These are phyloP conservation scores for Nitzschia sp. DNA, from an alignment of 108 stramenopile species.

Conservation along the genomic window DNA sequence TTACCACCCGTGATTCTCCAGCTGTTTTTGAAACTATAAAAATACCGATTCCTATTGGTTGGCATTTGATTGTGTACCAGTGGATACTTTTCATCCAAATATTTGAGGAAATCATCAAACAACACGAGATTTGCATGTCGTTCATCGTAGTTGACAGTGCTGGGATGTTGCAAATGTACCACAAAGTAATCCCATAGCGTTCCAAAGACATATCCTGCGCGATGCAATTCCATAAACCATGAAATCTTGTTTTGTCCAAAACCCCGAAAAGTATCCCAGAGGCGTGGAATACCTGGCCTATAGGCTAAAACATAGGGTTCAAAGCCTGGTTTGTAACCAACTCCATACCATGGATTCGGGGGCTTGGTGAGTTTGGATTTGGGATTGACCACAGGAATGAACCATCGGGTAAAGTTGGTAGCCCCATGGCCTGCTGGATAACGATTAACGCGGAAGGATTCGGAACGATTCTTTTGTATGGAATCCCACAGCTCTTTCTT, in stretches of 20 bases:
- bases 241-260: conserved; percentile 32
- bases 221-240: conserved; percentile 29
- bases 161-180: conserved; percentile 31
- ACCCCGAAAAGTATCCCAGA: conserved; percentile 23
- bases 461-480: background rate
- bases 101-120: background rate
- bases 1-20: too few species aligned
- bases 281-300: conserved; percentile 24
- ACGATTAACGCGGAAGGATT: background rate
- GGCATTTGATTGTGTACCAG: background rate
- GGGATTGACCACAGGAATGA: background rate
- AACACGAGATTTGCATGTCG: background rate
- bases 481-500: background rate
- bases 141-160: background rate
- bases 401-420: conserved; percentile 5
- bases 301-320: conserved; percentile 45
- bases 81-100: background rate
- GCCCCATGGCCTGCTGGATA: background rate
- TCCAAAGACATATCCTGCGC: conserved; percentile 27
- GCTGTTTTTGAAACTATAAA: background rate
- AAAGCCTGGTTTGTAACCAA: conserved; percentile 15
- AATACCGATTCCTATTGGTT: background rate
- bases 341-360: conserved; percentile 7
- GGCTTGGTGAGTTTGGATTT: background rate
- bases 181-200: conserved; percentile 23